phyloP scores from a whole-genome alignment of 2,329 filamentous ascomycete species.

The Amphichorda felina region DNA sequence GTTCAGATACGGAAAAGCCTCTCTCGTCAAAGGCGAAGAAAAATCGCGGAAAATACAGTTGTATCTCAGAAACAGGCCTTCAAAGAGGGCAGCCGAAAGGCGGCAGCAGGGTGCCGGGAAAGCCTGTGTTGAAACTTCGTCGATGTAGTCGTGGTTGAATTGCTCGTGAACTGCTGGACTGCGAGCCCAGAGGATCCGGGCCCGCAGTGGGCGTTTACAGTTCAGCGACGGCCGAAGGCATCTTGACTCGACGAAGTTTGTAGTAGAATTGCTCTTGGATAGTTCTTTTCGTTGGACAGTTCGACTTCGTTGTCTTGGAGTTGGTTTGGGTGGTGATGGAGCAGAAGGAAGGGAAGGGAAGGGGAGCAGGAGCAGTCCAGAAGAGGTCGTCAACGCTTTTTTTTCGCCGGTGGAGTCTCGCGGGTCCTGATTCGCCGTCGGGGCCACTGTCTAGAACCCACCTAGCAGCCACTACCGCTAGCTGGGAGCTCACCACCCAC shows the following conservation, averaged over 20 bases:
- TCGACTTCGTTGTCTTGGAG: constrained; percentile 1
- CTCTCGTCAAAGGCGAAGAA: not conserved
- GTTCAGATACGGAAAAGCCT: not conserved
- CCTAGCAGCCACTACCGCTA: too few relatives aligned
- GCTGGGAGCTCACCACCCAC: too few relatives aligned
- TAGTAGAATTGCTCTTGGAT: constrained; percentile 19
- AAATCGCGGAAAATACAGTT: too few relatives aligned
- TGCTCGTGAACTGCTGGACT: constrained; percentile 83
- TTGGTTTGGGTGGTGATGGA: not conserved
- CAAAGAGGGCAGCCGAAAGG: not conserved
- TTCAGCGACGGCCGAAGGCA: constrained; percentile 73
- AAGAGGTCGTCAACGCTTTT: constrained; percentile 1
- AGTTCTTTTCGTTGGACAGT: constrained; percentile 17
- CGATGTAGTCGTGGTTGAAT: constrained; percentile 30
- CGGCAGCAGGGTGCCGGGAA: not conserved
- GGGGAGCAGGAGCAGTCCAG: constrained; percentile 5
- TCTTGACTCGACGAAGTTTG: constrained; percentile 61
- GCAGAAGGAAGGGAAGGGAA: constrained; percentile 16
- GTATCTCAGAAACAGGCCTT: not conserved
- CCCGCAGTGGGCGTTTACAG: constrained; percentile 86
- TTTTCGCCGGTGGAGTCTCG: constrained; percentile 1
- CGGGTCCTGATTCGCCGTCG: constrained; percentile 2
- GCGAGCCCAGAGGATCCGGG: constrained; percentile 46
- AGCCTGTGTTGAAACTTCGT: constrained; percentile 53
- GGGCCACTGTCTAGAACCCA: too few relatives aligned